Evolutionary conservation across 2,329 filamentous ascomycete species (phyloP).

Genomic region (Fusarium praegraminearum): DNA sequence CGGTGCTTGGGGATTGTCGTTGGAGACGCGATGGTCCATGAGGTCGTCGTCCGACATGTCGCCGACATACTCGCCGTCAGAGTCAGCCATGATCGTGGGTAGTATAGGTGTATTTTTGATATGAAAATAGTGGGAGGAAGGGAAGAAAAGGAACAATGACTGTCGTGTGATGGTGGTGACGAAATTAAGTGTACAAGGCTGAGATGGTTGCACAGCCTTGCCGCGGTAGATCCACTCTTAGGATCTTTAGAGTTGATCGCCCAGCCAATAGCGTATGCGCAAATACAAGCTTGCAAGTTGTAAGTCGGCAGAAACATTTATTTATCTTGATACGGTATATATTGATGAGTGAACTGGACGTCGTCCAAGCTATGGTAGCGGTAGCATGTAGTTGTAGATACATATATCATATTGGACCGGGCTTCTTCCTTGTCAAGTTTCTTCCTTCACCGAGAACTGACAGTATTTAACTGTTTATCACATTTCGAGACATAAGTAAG

Average conservation of each 20-base stretch:
- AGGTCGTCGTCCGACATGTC: conserved; percentile 75
- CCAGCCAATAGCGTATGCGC: conserved; percentile 34
- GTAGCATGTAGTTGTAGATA: neutral
- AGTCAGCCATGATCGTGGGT: conserved; percentile 72
- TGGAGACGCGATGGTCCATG: conserved; percentile 61
- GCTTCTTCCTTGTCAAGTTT: neutral
- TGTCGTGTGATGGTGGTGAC: conserved; percentile 27
- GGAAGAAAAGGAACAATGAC: conserved; percentile 6
- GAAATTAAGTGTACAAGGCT: conserved; percentile 46
- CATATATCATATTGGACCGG: neutral
- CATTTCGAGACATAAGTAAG: neutral
- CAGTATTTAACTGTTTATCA: neutral
- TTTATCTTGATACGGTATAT: neutral
- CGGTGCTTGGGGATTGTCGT: conserved; percentile 51
- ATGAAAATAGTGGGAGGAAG: neutral
- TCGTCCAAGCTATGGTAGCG: neutral
- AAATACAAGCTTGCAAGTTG: conserved; percentile 21
- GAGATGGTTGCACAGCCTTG: conserved; percentile 43
- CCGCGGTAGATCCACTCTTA: conserved; percentile 32
- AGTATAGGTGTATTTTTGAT: neutral
- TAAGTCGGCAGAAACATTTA: neutral
- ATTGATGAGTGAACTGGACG: neutral
- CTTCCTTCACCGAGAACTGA: neutral
- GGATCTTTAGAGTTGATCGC: conserved; percentile 12
- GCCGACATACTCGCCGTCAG: conserved; percentile 76